phyloP scores from a whole-genome alignment of 2,329 filamentous ascomycete species.

The Conoideocrella luteorostrata region DNA sequence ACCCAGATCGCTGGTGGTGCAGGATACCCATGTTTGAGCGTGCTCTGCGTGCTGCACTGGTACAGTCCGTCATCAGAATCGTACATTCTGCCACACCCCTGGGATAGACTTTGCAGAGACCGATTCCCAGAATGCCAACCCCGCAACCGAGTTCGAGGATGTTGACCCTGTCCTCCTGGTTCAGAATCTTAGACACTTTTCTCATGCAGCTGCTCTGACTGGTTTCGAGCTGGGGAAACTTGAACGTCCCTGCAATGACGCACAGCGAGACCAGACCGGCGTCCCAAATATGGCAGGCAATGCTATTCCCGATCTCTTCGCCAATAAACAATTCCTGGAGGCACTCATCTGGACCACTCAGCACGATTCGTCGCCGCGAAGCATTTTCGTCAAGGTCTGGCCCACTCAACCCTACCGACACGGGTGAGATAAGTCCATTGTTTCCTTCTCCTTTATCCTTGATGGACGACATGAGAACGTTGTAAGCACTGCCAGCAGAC shows the following conservation, averaged over 20 bases:
- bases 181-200: slow-evolving; percentile 24
- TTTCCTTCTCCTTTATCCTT: slow-evolving; percentile 14
- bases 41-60: slow-evolving; percentile 45
- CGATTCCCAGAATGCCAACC: slow-evolving; percentile 49
- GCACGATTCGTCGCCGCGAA: slow-evolving; percentile 22
- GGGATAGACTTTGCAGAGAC: slow-evolving; percentile 33
- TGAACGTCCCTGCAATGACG: slow-evolving; percentile 23
- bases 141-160: slow-evolving; percentile 52
- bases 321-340: slow-evolving; percentile 35
- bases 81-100: slow-evolving; percentile 17
- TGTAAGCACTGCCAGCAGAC: slow-evolving; percentile 20
- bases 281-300: slow-evolving; percentile 55
- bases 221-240: slow-evolving; percentile 18
- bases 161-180: slow-evolving; percentile 23
- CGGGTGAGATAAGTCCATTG: slow-evolving; percentile 36
- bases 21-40: slow-evolving; percentile 38
- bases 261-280: slow-evolving; percentile 42
- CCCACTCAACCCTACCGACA: slow-evolving; percentile 31
- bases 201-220: slow-evolving; percentile 22
- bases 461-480: slow-evolving; percentile 19
- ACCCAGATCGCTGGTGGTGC: slow-evolving; percentile 10
- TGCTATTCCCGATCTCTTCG: slow-evolving; percentile 54
- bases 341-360: slow-evolving; percentile 17
- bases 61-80: slow-evolving; percentile 50
- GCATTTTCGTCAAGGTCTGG: slow-evolving; percentile 16